phyloP scores from a whole-genome alignment of 2,329 filamentous ascomycete species.

The Pseudogymnoascus sp. region DNA sequence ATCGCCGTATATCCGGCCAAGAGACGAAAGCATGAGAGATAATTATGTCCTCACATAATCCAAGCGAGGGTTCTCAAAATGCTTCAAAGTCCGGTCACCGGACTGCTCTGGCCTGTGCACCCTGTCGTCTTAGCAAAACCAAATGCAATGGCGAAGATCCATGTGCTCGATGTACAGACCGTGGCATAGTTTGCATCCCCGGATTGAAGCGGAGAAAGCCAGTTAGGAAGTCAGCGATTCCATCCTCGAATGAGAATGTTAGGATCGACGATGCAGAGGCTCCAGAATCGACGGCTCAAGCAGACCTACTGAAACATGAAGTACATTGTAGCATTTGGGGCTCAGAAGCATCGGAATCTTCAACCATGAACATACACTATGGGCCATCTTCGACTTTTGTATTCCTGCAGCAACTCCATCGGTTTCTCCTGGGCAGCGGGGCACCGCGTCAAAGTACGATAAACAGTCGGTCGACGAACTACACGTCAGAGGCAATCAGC shows the following conservation, averaged over 20 bases:
- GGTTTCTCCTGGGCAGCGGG: constrained; percentile 2
- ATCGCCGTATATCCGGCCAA: not conserved
- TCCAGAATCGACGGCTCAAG: not conserved
- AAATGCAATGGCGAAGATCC: constrained; percentile 11
- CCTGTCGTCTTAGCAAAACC: constrained; percentile 10
- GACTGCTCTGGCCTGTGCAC: constrained; percentile 7
- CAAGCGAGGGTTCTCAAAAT: not conserved
- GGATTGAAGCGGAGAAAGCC: constrained; percentile 1
- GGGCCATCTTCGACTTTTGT: constrained; percentile 11
- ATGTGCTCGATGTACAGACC: constrained; percentile 10
- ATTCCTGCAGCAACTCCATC: constrained; percentile 12
- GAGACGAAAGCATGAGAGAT: not conserved
- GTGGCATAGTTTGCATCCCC: constrained; percentile 9
- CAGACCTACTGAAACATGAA: constrained; percentile 4
- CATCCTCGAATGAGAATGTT: not conserved
- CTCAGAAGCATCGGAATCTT: constrained; percentile 9
- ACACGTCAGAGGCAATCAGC: constrained; percentile 10
- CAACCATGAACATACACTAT: constrained; percentile 10
- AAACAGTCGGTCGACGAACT: constrained; percentile 1
- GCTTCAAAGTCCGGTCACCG: not conserved
- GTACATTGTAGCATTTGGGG: constrained; percentile 10
- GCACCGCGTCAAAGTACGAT: not conserved
- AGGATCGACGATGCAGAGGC: not conserved
- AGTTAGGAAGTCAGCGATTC: not conserved
- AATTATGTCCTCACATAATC: not conserved